Conservation (phyloP, 768 basidiomycete genomes). For the Harrya chromipes region DNA sequence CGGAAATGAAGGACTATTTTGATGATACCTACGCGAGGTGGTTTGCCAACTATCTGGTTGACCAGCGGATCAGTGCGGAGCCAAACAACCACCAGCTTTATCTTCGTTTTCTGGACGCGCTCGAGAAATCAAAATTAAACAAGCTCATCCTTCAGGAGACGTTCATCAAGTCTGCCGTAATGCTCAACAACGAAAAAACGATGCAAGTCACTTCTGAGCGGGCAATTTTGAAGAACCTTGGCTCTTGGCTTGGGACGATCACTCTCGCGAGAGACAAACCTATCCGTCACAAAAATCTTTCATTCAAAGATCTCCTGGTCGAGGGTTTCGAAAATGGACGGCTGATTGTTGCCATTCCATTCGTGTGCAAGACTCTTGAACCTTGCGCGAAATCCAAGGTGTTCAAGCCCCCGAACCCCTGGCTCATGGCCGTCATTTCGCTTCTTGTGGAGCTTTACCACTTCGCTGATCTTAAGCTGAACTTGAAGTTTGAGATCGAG, state of each 20-base stretch:
- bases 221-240: slow-evolving; percentile 87
- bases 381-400: slow-evolving; percentile 86
- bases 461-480: slow-evolving; percentile 92
- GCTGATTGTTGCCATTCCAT: slow-evolving; percentile 91
- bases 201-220: slow-evolving; percentile 84
- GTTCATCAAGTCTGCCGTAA: slow-evolving; percentile 74
- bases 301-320: slow-evolving; percentile 95
- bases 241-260: slow-evolving; percentile 90
- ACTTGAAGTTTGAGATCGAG: slow-evolving; percentile 98
- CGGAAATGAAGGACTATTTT: slow-evolving; percentile 84
- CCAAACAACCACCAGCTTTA: slow-evolving; percentile 97
- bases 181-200: slow-evolving; percentile 91
- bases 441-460: slow-evolving; percentile 95
- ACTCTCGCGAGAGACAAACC: slow-evolving; percentile 92
- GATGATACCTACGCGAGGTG: slow-evolving; percentile 82
- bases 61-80: slow-evolving; percentile 92
- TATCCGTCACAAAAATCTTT: slow-evolving; percentile 88
- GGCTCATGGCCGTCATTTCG: slow-evolving; percentile 94
- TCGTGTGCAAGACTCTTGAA: slow-evolving; percentile 95
- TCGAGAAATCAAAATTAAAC: slow-evolving; percentile 64
- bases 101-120: slow-evolving; percentile 85
- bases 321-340: slow-evolving; percentile 94
- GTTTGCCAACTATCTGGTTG: slow-evolving; percentile 98
- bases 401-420: slow-evolving; percentile 96
- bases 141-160: slow-evolving; percentile 93